A percentile compares a stretch with the other conserved stretches of the same genome.
Conservation (phyloP, 805 yeast species). For the Candida krabiensis region DNA sequence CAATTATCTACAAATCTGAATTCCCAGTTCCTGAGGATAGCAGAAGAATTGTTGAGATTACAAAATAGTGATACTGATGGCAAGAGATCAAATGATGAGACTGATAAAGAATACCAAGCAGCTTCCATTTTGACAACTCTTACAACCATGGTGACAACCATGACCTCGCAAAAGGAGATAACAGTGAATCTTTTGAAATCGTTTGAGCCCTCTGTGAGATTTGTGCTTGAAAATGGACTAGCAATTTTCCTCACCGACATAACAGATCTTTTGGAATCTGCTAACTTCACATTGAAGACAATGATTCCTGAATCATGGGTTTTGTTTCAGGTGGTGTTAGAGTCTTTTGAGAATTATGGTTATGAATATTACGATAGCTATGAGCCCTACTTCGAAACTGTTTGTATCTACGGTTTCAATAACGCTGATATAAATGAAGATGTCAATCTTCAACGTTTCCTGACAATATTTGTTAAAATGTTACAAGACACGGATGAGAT, state of each 20-base stretch:
- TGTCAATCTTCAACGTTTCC: slow-evolving; percentile 19
- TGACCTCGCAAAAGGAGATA: slow-evolving; percentile 72
- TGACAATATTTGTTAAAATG: slow-evolving; percentile 23
- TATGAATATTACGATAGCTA: slow-evolving; percentile 49
- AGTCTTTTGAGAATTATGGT: slow-evolving; percentile 52
- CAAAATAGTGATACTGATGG: slow-evolving; percentile 37
- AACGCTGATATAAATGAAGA: slow-evolving; percentile 17
- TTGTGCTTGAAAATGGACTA: slow-evolving; percentile 62
- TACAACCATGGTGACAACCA: slow-evolving; percentile 75
- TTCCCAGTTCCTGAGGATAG: slow-evolving; percentile 70
- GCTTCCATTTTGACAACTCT: slow-evolving; percentile 79
- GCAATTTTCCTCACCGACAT: slow-evolving; percentile 76
- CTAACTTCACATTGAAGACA: slow-evolving; percentile 56
- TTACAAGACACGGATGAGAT: slow-evolving; percentile 18
- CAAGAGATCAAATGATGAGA: slow-evolving; percentile 31
- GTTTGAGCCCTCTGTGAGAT: slow-evolving; percentile 66
- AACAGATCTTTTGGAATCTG: slow-evolving; percentile 69
- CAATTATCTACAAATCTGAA: slow-evolving; percentile 62
- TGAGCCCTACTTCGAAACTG: slow-evolving; percentile 48
- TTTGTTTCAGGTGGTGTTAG: slow-evolving; percentile 41
- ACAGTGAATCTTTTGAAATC: slow-evolving; percentile 65
- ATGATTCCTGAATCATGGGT: slow-evolving; percentile 47
- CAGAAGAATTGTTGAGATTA: slow-evolving; percentile 56
- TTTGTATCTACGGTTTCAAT: slow-evolving; percentile 46
- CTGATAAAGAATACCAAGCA: slow-evolving; percentile 81